Percentiles rank a stretch among this genome's conserved stretches.
Conservation (phyloP, 1,139 yeast species). For the Taphrina betulina region DNA sequence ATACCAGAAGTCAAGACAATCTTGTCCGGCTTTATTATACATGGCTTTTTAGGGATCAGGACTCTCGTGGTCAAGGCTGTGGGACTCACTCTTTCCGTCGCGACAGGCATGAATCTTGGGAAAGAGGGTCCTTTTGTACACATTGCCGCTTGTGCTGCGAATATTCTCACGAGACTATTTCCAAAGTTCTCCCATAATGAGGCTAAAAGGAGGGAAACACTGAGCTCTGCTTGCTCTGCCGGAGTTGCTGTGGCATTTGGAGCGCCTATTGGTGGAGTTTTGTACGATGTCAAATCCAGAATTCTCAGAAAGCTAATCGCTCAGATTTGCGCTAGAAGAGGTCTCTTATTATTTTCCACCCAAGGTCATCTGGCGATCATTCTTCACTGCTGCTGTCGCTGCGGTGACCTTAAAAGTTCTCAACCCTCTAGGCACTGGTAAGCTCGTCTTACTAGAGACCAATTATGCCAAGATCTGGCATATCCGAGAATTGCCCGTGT, state of each 20-base stretch:
- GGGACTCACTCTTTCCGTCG: conserved; percentile 81
- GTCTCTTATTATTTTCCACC: conserved; percentile 69
- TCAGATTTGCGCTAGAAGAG: conserved; percentile 70
- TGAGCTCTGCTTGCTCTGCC: conserved; percentile 77
- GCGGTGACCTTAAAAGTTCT: conserved; percentile 63
- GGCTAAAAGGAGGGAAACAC: conserved; percentile 52
- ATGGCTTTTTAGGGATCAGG: conserved; percentile 51
- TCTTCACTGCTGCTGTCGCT: conserved; percentile 86
- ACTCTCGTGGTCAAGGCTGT: conserved; percentile 74
- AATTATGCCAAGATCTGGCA: conserved; percentile 84
- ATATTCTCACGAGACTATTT: conserved; percentile 59
- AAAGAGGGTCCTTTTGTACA: conserved; percentile 87
- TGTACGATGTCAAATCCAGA: conserved; percentile 42
- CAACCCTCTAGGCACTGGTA: conserved; percentile 93
- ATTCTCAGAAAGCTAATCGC: not conserved
- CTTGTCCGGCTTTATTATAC: conserved; percentile 56
- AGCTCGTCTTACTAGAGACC: conserved; percentile 86
- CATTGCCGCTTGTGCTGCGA: conserved; percentile 80
- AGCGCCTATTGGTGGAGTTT: conserved; percentile 70
- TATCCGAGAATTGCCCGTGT: conserved; percentile 77
- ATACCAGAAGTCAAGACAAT: conserved; percentile 60
- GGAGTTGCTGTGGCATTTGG: conserved; percentile 77
- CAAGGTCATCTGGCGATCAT: conserved; percentile 84
- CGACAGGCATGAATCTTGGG: conserved; percentile 76
- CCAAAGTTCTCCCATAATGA: conserved; percentile 48